A percentile compares a stretch with the other conserved stretches of the same genome.
phyloP scores from a whole-genome alignment of 202 grass and related monocot genomes.

The Sporobolus alterniflorus region DNA sequence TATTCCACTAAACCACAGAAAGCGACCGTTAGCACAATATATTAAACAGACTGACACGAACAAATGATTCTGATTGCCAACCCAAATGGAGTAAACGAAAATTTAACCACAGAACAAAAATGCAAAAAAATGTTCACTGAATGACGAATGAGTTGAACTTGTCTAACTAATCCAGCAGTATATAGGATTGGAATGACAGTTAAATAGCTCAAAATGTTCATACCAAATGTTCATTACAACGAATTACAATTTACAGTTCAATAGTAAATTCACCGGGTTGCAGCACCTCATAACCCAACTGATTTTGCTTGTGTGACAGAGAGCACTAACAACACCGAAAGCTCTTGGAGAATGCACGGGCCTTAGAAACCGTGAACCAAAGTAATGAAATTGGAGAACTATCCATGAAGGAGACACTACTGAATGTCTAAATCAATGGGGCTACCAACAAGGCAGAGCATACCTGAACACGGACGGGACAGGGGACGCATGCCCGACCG shows the following conservation, averaged over 20 bases:
- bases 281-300: background rate
- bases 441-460: slow-evolving; percentile 7
- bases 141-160: background rate
- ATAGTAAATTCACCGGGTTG: slow-evolving; percentile 7
- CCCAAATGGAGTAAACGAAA: background rate
- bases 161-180: background rate
- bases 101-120: background rate
- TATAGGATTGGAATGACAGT: background rate
- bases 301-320: background rate
- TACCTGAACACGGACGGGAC: slow-evolving; percentile 43
- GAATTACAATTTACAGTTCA: background rate
- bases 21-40: slow-evolving; percentile 9
- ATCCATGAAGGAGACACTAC: background rate
- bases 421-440: slow-evolving; percentile 16
- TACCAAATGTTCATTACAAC: background rate
- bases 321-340: background rate
- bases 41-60: background rate
- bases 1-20: slow-evolving; percentile 25
- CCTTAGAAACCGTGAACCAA: background rate
- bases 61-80: background rate
- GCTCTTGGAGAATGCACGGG: background rate
- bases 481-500: background rate
- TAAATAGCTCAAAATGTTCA: background rate
- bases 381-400: background rate
- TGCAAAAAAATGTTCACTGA: background rate